phyloP scores from a whole-genome alignment of 139 green algal species.

The Picochlorum sp. region DNA sequence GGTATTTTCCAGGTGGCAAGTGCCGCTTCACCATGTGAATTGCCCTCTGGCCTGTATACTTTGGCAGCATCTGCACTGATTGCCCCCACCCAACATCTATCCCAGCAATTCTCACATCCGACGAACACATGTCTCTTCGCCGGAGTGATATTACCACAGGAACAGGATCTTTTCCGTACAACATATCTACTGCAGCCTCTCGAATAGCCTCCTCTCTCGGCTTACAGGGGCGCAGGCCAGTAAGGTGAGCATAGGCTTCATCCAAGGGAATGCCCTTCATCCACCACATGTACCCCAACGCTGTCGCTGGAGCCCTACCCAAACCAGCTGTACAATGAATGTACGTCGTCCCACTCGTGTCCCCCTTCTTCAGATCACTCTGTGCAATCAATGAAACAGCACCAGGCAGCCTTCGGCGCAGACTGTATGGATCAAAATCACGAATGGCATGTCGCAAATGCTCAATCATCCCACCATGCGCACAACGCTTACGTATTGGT shows the following conservation, averaged over 20 bases:
- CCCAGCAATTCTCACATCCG: constrained; percentile 60
- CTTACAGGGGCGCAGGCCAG: constrained; percentile 45
- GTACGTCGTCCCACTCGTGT: constrained; percentile 57
- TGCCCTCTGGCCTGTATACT: constrained; percentile 17
- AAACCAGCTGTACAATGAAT: constrained; percentile 95
- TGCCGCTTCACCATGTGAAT: constrained; percentile 19
- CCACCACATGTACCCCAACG: constrained; percentile 89
- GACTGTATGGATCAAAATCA: constrained; percentile 88
- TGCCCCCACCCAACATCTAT: constrained; percentile 91
- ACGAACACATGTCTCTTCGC: constrained; percentile 22
- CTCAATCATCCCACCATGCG: constrained; percentile 52
- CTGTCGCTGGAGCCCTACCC: constrained; percentile 78
- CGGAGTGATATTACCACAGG: constrained; percentile 32
- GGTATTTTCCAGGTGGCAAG: constrained; percentile 53
- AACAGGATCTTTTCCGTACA: constrained; percentile 48
- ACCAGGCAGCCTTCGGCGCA: constrained; percentile 45
- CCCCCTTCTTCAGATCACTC: constrained; percentile 8
- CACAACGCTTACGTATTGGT: constrained; percentile 49
- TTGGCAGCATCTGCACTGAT: constrained; percentile 39
- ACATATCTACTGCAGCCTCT: constrained; percentile 68
- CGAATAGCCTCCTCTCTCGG: constrained; percentile 62
- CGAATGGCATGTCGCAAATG: constrained; percentile 54
- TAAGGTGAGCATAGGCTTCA: constrained; percentile 42
- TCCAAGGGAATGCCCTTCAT: constrained; percentile 60
- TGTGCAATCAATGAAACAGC: constrained; percentile 46